phyloP scores from a whole-genome alignment of 306 rosid species.

The Dryas drummondii region DNA sequence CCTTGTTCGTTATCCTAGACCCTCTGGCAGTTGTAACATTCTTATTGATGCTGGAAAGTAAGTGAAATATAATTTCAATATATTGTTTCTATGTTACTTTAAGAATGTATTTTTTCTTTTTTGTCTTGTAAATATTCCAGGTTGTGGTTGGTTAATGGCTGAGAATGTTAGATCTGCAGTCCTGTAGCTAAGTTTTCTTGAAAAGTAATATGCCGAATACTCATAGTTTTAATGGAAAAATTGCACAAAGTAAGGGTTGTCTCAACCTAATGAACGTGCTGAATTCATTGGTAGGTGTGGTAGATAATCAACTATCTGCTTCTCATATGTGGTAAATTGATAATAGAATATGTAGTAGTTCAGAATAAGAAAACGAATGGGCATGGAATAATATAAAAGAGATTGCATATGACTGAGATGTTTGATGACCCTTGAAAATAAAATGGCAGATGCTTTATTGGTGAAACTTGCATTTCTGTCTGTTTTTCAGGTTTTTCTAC shows the following conservation, averaged over 20 bases:
- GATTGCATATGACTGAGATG: not conserved
- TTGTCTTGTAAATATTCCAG: not conserved
- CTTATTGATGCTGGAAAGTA: conserved; percentile 95
- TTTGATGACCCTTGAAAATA: not conserved
- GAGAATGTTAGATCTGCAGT: conserved; percentile 5
- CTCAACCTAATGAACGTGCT: not conserved
- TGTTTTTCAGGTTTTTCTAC: conserved; percentile 75
- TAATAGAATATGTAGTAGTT: not conserved
- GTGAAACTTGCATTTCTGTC: conserved; percentile 2
- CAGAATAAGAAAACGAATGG: not conserved
- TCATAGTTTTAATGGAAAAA: not conserved
- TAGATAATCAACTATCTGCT: not conserved
- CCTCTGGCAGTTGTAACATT: conserved; percentile 61
- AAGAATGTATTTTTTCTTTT: conserved; percentile 7
- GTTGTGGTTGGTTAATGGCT: not conserved
- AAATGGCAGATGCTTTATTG: not conserved
- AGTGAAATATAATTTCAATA: conserved; percentile 25
- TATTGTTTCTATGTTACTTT: conserved; percentile 2
- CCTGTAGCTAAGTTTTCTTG: not conserved
- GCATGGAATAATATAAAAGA: not conserved
- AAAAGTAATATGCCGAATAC: not conserved
- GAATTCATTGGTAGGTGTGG: not conserved
- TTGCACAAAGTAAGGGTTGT: not conserved
- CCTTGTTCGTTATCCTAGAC: conserved; percentile 54
- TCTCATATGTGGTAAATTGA: conserved; percentile 5